These are phyloP conservation scores for Pseudomassariella vexata DNA, from an alignment of 2,329 filamentous ascomycete species.

Conservation along the genomic window DNA sequence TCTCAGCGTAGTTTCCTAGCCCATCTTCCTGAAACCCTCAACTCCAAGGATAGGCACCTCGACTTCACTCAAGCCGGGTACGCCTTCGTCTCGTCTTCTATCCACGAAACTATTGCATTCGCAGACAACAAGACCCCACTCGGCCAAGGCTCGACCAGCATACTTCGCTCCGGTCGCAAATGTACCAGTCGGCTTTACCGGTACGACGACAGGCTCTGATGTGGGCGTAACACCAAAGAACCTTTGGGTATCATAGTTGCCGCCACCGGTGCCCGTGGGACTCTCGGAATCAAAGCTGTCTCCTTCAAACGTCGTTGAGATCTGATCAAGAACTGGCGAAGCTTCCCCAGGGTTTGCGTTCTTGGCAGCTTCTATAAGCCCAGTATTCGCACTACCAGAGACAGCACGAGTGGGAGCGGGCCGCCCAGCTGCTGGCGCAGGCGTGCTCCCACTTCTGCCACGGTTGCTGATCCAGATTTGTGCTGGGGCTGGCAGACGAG, in stretches of 20 bases:
- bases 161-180: slow-evolving; percentile 50
- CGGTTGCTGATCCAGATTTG: slow-evolving; percentile 53
- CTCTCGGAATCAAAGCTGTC: slow-evolving; percentile 14
- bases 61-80: slow-evolving; percentile 59
- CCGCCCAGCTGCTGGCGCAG: slow-evolving; percentile 29
- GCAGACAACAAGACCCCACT: slow-evolving; percentile 69
- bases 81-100: slow-evolving; percentile 66
- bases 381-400: slow-evolving; percentile 39
- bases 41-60: slow-evolving; percentile 63
- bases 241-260: slow-evolving; percentile 14
- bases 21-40: slow-evolving; percentile 48
- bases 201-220: slow-evolving; percentile 31
- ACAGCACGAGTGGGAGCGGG: slow-evolving; percentile 40
- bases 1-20: slow-evolving; percentile 11
- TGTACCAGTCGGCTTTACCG: slow-evolving; percentile 39
- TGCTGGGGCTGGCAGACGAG: slow-evolving; percentile 64
- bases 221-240: slow-evolving; percentile 11
- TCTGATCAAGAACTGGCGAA: slow-evolving; percentile 22
- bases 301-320: slow-evolving; percentile 14
- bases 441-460: slow-evolving; percentile 31
- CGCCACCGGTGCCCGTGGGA: slow-evolving; percentile 13
- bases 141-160: slow-evolving; percentile 66
- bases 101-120: slow-evolving; percentile 82
- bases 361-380: slow-evolving; percentile 43
- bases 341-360: slow-evolving; percentile 37